Evolutionary conservation across 106 monocot genomes (phyloP), one percentile per base, ranked within the genome.

Genomic region (Phalaenopsis aphrodite): DNA sequence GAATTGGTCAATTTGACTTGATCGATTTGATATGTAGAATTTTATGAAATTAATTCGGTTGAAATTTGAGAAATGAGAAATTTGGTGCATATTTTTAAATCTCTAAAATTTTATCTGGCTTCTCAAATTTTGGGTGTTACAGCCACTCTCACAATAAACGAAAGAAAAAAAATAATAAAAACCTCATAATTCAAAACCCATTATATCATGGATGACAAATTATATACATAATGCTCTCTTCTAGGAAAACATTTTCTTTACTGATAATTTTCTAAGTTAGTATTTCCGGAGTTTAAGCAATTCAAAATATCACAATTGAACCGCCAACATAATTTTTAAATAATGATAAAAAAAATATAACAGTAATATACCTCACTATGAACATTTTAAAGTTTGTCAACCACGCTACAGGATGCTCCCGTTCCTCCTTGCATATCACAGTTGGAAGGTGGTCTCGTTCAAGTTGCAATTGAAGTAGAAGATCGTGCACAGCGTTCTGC

Each of bases 381-480:
- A 65, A 8, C 21, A 5, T 65, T 68, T 69, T 38, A 39, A 36
- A 15, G 14, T 43, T n/a, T 74, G 24, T 39, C 43, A 19, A 45
- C 43, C 43, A 42, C 58, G 58, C 82, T 80, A 71, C 78, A 94
- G 98, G 98, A 99, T 88, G 98, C 98, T 24, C 98, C 98, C 58
- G 89, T 99, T 45, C 98, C 98, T 55, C 98, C 98, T 41, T 99
- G 98, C 84, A 99, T 99, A 79, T 89, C 98, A 77, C 92, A 99
- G 75, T 82, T 94, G 69, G 92, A 99, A 75, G 94, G 98, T 78
- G 94, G 98, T 41, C 92, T 99, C 73, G 94, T 99, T 61, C 94
- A 99, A 86, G 91, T 99, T 48, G 98, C 98, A 75, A 94, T 99
- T 85, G 98, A 98, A 87, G 98, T 98, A 75, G 92, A 99, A 85